These are phyloP conservation scores for Graphium sp. DNA, from an alignment of 2,329 filamentous ascomycete genomes.

Conservation along the genomic window DNA sequence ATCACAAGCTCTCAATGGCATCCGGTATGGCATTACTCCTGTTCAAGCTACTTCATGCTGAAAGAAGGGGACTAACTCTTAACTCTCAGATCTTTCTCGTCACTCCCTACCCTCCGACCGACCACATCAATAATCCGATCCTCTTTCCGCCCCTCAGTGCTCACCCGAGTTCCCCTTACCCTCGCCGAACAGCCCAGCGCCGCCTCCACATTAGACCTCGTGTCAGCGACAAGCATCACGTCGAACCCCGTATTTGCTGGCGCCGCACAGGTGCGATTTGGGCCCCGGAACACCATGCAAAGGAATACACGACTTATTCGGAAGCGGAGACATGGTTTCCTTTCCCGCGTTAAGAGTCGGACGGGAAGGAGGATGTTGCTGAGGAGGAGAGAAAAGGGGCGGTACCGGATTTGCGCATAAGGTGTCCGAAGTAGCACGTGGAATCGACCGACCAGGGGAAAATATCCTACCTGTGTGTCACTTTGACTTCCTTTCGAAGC, in stretches of 20 bases:
- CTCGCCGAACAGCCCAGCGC: slow-evolving; percentile 4
- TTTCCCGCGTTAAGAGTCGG: slow-evolving; percentile 29
- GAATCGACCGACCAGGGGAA: too few species aligned
- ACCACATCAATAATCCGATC: slow-evolving; percentile 17
- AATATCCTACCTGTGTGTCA: too few species aligned
- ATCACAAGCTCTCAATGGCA: too few species aligned
- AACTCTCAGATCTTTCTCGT: slow-evolving; percentile 23
- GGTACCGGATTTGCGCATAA: slow-evolving; percentile 26
- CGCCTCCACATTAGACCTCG: slow-evolving; percentile 20
- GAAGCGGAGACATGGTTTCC: slow-evolving; percentile 42
- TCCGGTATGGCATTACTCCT: too few species aligned
- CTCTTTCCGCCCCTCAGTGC: slow-evolving; percentile 13
- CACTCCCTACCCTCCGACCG: slow-evolving; percentile 32
- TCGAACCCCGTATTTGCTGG: slow-evolving; percentile 34
- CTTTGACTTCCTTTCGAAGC: too few species aligned
- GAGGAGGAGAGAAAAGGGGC: slow-evolving; percentile 34
- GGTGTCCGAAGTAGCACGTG: too few species aligned
- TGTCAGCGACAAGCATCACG: slow-evolving; percentile 27
- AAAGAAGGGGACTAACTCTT: background rate
- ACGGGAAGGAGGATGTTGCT: slow-evolving; percentile 34
- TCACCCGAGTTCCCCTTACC: slow-evolving; percentile 9
- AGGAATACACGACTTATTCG: slow-evolving; percentile 35
- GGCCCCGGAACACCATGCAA: slow-evolving; percentile 40
- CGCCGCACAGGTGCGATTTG: slow-evolving; percentile 36
- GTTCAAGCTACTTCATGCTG: too few species aligned